Base-by-base conservation (phyloP, 164 flowering plant species). In the Cinnamomum micranthum region DNA sequence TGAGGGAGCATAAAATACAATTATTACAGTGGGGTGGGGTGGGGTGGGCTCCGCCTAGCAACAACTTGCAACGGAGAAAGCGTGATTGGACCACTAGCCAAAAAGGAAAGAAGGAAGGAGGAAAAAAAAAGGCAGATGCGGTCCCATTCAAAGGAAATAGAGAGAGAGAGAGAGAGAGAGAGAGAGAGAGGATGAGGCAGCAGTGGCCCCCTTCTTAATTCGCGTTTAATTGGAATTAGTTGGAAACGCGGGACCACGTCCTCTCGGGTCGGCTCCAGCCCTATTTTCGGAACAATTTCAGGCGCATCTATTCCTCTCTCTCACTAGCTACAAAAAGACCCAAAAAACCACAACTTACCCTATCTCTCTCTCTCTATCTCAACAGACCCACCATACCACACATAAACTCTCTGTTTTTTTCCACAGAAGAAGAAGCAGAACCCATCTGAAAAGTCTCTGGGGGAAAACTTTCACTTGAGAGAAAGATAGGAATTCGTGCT, bases 191-290 rank as follows among this genome's bases (percentile, higher is more conserved):
- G 23, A 55, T 14, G 20, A 20, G 19, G 31, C 12, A 25, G 65
- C 12, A 13, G 50, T n/a, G 24, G 75, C 73, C 13, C 65, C 69
- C 27, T 23, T 31, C 72, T 75, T 58, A 79, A 71, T 76, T 50
- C 55, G 71, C 71, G 65, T 77, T 79, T 76, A 76, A 76, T 76
- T 76, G 73, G 79, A 83, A 71, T 76, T 76, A 74, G 81, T 80
- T 85, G 80, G 80, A 75, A 81, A 76, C 25, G 23, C 58, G 74
- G 88, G 88, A 86, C 90, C 91, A 88, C 88, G 55, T 73, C 76
- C 63, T 71, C 84, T 76, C 78, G 31, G 75, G 73, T 72, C 76
- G 60, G 77, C 71, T 35, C 76, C 81, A 83, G 84, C 81, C 78
- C 89, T 81, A 78, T 52, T 82, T 88, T 76, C 74, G 76, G 83